Evolutionary conservation across 2,329 filamentous ascomycete genomes (phyloP).

Genomic region (Penicillium sp.): DNA sequence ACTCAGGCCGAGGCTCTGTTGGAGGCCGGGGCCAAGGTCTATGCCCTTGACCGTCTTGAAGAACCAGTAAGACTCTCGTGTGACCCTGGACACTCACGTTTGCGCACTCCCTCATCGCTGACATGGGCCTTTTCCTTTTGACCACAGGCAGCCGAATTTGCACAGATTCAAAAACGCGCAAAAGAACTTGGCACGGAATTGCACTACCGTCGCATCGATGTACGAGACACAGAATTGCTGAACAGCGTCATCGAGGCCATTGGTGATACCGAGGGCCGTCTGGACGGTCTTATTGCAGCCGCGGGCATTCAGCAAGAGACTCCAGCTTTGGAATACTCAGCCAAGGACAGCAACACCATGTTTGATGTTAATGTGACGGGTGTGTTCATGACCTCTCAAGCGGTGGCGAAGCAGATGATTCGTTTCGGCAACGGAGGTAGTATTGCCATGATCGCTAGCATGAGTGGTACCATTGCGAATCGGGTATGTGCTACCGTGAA

Average conservation of each 20-base stretch:
- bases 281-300: constrained; percentile 73
- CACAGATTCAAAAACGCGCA: constrained; percentile 58
- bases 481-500: constrained; percentile 26
- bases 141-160: constrained; percentile 52
- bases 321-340: constrained; percentile 69
- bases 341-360: constrained; percentile 57
- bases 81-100: not conserved
- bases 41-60: constrained; percentile 40
- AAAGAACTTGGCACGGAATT: constrained; percentile 61
- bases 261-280: constrained; percentile 60
- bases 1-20: constrained; percentile 66
- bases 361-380: constrained; percentile 58
- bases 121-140: not conserved
- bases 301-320: constrained; percentile 75
- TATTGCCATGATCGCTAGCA: constrained; percentile 58
- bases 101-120: not conserved
- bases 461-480: constrained; percentile 58
- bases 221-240: constrained; percentile 63
- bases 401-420: constrained; percentile 60
- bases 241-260: constrained; percentile 64
- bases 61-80: constrained; percentile 27
- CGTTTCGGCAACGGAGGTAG: constrained; percentile 54
- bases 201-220: constrained; percentile 72
- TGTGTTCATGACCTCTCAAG: constrained; percentile 58
- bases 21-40: constrained; percentile 63